Percentiles rank a stretch among this genome's conserved stretches.
phyloP scores from a whole-genome alignment of 257 asterid species.

The Nicotiana noctiflora region DNA sequence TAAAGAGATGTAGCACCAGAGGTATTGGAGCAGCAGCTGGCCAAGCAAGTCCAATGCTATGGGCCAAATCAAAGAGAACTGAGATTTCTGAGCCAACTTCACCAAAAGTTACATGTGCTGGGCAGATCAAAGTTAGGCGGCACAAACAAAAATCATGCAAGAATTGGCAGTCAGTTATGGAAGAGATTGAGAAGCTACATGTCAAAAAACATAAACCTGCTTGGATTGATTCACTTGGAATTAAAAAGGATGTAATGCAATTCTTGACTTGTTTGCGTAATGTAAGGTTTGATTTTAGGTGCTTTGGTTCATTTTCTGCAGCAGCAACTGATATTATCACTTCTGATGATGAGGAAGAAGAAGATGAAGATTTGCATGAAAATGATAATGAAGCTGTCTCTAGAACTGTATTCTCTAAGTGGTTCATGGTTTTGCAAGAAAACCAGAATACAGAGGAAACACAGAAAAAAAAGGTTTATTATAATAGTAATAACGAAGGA shows the following conservation, averaged over 20 bases:
- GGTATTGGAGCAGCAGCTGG: constrained; percentile 17
- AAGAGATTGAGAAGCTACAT: constrained; percentile 74
- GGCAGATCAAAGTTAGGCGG: constrained; percentile 65
- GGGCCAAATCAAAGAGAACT: constrained; percentile 40
- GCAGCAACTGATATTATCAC: constrained; percentile 44
- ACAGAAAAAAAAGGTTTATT: not conserved
- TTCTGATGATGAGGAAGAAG: constrained; percentile 51
- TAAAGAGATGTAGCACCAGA: constrained; percentile 16
- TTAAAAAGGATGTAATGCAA: constrained; percentile 75
- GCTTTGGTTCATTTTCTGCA: constrained; percentile 58
- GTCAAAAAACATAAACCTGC: constrained; percentile 27
- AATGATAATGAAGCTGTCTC: constrained; percentile 16
- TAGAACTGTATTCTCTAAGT: constrained; percentile 56
- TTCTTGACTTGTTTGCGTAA: constrained; percentile 62
- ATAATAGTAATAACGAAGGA: no score
- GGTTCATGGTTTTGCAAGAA: constrained; percentile 81
- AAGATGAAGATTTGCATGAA: constrained; percentile 10
- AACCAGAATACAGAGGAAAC: constrained; percentile 17
- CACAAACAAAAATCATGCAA: constrained; percentile 38
- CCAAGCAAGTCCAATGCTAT: constrained; percentile 42
- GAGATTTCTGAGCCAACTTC: constrained; percentile 71
- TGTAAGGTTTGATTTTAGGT: constrained; percentile 63
- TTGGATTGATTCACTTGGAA: constrained; percentile 57
- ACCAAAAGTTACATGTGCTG: constrained; percentile 88
- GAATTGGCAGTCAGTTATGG: constrained; percentile 94